Evolutionary conservation across 805 yeast genomes (phyloP), one percentile per base, ranked within the genome.

Genomic region (Candida ortonii): DNA sequence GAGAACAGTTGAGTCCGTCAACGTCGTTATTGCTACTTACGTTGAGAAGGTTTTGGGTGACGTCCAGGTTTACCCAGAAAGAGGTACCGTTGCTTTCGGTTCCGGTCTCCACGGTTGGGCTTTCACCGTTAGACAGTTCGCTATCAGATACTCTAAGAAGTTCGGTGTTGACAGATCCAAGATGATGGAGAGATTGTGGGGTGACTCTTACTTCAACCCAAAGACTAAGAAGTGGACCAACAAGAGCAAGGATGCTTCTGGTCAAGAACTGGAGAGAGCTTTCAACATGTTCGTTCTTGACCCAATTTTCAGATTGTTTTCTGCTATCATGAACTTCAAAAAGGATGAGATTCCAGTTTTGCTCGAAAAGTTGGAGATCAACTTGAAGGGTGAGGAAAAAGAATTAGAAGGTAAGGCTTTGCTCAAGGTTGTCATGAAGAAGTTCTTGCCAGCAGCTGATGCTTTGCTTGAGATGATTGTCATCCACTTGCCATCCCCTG

Each of bases 71-170:
- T 90, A 83, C 95, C 98, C 98, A 72, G 94, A 90, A 70, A 71
- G 73, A 67, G 98, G 98, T 77, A 90, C 97, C 70, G 96, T 90
- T 65, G 98, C 98, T 58, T 90, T 90, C 73, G 97, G 96, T 78
- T 93, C 97, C 70, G 98, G 97, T 84, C 79, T 90, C 67, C 98
- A 90, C 82, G 98, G 98, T 73, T 90, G 98, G 98, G 97, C 97
- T 68, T 90, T 90, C 90, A 90, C 98, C 60, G 84, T 90, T 67
- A 87, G 98, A 74, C 97, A 90, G 79, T 90, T 90, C 60, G 97
- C 97, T 61, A 71, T 76, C 74, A 86, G 96, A 78, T 90, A 93
- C 82, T 80, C 96, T 69, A 88, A 89, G 88, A 93, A 90, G 77
- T 90, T 93, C 69, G 97, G 97, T 88, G 97, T 90, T 65, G 97